Percentiles rank a stretch among this genome's conserved stretches.
phyloP scores from a whole-genome alignment of 2,329 filamentous ascomycete genomes.

The Cladosporium sp. region DNA sequence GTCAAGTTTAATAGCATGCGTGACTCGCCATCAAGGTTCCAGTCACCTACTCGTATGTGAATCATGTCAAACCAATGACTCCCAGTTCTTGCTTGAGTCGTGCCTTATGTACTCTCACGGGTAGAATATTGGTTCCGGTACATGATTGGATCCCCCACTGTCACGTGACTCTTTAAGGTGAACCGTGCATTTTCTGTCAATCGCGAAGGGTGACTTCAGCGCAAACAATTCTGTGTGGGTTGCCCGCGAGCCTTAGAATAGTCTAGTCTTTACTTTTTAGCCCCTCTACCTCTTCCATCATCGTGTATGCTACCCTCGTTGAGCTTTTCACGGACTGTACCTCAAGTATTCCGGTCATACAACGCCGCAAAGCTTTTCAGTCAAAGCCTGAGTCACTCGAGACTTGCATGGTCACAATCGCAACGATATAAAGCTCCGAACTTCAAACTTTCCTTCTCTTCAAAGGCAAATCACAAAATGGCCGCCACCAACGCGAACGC shows the following conservation, averaged over 20 bases:
- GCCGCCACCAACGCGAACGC: slow-evolving; percentile 5
- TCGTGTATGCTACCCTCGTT: slow-evolving; percentile 9
- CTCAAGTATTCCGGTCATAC: slow-evolving; percentile 1
- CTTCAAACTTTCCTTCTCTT: neutral
- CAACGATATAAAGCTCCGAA: slow-evolving; percentile 7
- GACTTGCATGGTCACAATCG: slow-evolving; percentile 11
- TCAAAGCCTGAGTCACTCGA: slow-evolving; percentile 15
- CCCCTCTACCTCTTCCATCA: neutral
- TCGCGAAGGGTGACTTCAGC: neutral
- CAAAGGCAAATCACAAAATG: slow-evolving; percentile 6
- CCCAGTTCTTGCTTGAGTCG: no score
- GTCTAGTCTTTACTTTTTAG: slow-evolving; percentile 3
- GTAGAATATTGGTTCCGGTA: no score
- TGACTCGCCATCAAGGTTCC: no score
- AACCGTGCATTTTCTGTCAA: neutral
- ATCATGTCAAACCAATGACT: no score
- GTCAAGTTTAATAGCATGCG: no score
- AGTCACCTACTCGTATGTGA: no score
- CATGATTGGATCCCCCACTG: no score
- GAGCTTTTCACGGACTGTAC: slow-evolving; percentile 1
- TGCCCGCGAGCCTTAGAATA: slow-evolving; percentile 6
- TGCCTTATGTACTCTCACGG: no score
- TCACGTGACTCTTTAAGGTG: neutral
- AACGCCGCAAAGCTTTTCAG: slow-evolving; percentile 14
- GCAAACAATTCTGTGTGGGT: slow-evolving; percentile 9